A percentile compares a stretch with the other conserved stretches of the same genome.
Conservation (phyloP, 768 basidiomycete genomes). For the Mycena indigotica region DNA sequence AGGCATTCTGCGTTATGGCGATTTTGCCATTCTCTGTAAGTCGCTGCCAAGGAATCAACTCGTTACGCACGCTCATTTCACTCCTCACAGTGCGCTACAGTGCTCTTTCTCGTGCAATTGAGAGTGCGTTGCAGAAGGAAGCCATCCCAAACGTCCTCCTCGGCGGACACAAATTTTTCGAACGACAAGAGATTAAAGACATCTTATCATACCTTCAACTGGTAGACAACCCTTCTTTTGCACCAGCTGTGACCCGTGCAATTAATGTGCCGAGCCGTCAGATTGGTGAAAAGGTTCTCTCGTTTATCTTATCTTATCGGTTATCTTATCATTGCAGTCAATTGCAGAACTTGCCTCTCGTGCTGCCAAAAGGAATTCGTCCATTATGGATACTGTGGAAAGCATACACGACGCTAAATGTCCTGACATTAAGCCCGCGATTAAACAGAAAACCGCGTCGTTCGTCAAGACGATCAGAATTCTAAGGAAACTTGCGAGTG, state of each 20-base stretch:
- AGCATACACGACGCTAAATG: conserved; percentile 61
- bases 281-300: conserved; percentile 74
- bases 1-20: conserved; percentile 67
- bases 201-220: conserved; percentile 81
- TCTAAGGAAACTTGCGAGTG: conserved; percentile 53
- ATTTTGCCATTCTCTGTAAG: conserved; percentile 84
- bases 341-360: conserved; percentile 56
- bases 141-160: conserved; percentile 79
- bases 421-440: conserved; percentile 65
- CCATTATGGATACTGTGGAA: conserved; percentile 63
- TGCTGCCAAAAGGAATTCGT: conserved; percentile 53
- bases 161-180: conserved; percentile 85
- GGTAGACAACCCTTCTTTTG: conserved; percentile 68
- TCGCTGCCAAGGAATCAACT: too few relatives aligned
- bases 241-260: conserved; percentile 71
- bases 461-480: conserved; percentile 61
- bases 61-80: too few relatives aligned
- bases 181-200: conserved; percentile 85
- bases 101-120: conserved; percentile 74
- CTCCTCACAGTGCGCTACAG: conserved; percentile 71
- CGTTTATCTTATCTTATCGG: background rate
- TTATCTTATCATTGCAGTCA: conserved; percentile 43
- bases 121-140: conserved; percentile 73
- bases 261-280: conserved; percentile 72
- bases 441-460: conserved; percentile 60